These are phyloP conservation scores for Plasmodium cynomolgi DNA, from an alignment of 169 alveolate species.

Conservation along the genomic window DNA sequence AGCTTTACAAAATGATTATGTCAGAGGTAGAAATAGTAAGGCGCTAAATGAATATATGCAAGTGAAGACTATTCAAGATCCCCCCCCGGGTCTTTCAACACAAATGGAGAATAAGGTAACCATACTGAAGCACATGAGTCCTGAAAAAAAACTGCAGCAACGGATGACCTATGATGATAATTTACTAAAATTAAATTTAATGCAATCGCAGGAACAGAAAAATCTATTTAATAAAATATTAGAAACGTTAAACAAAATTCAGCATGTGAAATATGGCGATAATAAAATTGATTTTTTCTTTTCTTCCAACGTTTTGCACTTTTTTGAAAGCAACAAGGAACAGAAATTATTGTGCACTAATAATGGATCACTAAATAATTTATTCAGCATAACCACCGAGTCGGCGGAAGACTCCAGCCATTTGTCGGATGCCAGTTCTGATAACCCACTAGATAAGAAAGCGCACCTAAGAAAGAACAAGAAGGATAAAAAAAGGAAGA, in stretches of 20 bases:
- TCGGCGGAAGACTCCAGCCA: neutral
- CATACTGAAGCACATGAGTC: constrained; percentile 2
- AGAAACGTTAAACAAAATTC: constrained; percentile 42
- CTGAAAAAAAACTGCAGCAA: neutral
- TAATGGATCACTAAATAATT: neutral
- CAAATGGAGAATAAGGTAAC: constrained; percentile 33
- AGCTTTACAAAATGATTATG: constrained; percentile 59
- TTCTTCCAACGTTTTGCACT: constrained; percentile 50
- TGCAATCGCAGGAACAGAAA: constrained; percentile 71
- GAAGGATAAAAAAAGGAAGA: neutral
- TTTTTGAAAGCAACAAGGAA: constrained; percentile 2
- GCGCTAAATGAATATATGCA: constrained; percentile 9
- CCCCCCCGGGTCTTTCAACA: constrained; percentile 8
- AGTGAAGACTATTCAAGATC: constrained; percentile 3
- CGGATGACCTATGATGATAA: constrained; percentile 21
- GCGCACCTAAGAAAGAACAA: neutral
- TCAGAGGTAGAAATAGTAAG: neutral
- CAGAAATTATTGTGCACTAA: neutral
- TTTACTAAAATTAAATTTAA: constrained; percentile 48
- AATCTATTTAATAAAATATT: constrained; percentile 62
- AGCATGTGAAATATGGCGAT: constrained; percentile 22
- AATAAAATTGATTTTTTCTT: constrained; percentile 35
- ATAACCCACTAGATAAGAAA: neutral
- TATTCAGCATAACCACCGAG: neutral
- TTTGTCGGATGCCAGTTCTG: neutral